phyloP scores from a whole-genome alignment of 257 asterid genomes.

The Gentiana dahurica region DNA sequence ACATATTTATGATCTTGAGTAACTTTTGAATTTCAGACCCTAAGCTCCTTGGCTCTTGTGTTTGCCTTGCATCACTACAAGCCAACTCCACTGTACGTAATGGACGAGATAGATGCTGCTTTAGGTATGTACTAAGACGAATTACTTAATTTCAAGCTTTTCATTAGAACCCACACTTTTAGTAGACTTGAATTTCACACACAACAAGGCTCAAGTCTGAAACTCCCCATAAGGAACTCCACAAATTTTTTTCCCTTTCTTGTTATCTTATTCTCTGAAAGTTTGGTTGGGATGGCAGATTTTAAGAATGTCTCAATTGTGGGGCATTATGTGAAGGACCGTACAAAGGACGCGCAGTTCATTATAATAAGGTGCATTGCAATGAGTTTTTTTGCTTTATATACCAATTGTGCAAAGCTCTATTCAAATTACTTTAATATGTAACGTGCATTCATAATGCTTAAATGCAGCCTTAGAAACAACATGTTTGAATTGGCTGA shows the following conservation, averaged over 20 bases:
- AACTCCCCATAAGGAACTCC: not conserved
- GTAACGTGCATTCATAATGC: conserved; percentile 1
- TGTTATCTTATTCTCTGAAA: not conserved
- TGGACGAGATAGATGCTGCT: conserved; percentile 99
- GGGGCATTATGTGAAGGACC: conserved; percentile 97
- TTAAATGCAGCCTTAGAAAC: conserved; percentile 65
- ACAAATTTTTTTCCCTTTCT: not conserved
- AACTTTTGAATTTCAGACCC: conserved; percentile 46
- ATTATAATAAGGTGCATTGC: conserved; percentile 67
- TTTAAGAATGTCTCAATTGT: conserved; percentile 97
- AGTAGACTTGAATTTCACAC: no score
- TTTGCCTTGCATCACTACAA: conserved; percentile 98
- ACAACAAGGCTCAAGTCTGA: no score
- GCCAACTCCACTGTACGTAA: conserved; percentile 95
- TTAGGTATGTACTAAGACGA: conserved; percentile 35
- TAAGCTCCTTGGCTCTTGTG: conserved; percentile 94
- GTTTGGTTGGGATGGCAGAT: conserved; percentile 29
- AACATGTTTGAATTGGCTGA: conserved; percentile 96
- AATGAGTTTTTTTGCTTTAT: not conserved
- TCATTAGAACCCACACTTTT: not conserved
- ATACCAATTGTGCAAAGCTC: no score
- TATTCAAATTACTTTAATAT: not conserved
- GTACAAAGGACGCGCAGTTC: conserved; percentile 98
- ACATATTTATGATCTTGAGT: not conserved
- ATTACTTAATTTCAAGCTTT: not conserved